Conservation (phyloP, 768 basidiomycete genomes). For the Mycena indigotica region DNA sequence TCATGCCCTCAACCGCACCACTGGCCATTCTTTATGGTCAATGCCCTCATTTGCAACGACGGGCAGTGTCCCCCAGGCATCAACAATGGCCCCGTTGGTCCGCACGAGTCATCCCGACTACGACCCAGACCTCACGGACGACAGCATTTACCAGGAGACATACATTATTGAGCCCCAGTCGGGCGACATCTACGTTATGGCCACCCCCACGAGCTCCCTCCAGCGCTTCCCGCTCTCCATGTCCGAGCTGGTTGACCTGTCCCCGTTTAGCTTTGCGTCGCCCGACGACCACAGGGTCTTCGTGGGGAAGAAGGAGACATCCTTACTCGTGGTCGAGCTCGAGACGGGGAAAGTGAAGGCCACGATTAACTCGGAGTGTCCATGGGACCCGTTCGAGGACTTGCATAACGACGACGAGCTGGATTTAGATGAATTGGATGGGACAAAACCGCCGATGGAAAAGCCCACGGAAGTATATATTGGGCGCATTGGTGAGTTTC, state of each 20-base stretch:
- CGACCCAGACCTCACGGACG: constrained; percentile 59
- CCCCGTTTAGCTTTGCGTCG: constrained; percentile 82
- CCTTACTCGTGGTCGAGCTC: constrained; percentile 70
- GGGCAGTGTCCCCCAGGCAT: constrained; percentile 40
- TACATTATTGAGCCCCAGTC: constrained; percentile 96
- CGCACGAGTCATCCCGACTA: constrained; percentile 64
- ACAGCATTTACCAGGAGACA: constrained; percentile 63
- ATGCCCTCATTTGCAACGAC: constrained; percentile 64
- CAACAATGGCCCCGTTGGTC: constrained; percentile 72
- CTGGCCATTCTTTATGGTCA: constrained; percentile 85
- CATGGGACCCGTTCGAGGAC: constrained; percentile 70
- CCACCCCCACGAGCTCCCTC: constrained; percentile 65
- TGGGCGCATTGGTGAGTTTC: constrained; percentile 49
- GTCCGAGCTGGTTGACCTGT: constrained; percentile 89
- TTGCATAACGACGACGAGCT: constrained; percentile 46
- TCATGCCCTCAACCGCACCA: constrained; percentile 88
- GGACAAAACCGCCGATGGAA: constrained; percentile 39
- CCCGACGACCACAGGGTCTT: constrained; percentile 75
- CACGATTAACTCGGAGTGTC: constrained; percentile 74
- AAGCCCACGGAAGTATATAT: constrained; percentile 52
- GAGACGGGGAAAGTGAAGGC: constrained; percentile 82
- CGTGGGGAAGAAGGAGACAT: constrained; percentile 89
- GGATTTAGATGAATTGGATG: constrained; percentile 64
- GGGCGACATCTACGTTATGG: constrained; percentile 89
- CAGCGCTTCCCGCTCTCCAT: constrained; percentile 91